Conservation (phyloP, 768 basidiomycete species). For the Steccherinum ochraceum region DNA sequence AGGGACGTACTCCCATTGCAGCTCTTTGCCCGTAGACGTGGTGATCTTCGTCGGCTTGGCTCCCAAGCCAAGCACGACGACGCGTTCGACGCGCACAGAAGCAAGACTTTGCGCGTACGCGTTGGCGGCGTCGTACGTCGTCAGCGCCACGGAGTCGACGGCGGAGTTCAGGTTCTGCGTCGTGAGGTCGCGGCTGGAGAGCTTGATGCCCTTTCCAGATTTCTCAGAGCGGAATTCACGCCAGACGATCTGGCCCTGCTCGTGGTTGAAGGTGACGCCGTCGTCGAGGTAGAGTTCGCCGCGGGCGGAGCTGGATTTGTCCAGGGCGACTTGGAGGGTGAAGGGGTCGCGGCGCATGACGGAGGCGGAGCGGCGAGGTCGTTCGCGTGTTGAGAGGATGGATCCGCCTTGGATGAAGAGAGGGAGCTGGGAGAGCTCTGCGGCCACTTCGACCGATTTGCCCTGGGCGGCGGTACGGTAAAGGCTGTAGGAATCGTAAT, state of each 20-base stretch:
- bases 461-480: slow-evolving; percentile 65
- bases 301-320: slow-evolving; percentile 46
- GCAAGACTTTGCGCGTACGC: slow-evolving; percentile 59
- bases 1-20: slow-evolving; percentile 63
- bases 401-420: slow-evolving; percentile 88
- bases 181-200: slow-evolving; percentile 50
- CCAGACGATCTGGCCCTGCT: slow-evolving; percentile 79
- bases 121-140: slow-evolving; percentile 51
- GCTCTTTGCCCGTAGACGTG: slow-evolving; percentile 38
- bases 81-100: slow-evolving; percentile 73
- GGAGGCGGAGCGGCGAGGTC: slow-evolving; percentile 77
- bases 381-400: slow-evolving; percentile 81
- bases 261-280: slow-evolving; percentile 75
- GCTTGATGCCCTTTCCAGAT: slow-evolving; percentile 36
- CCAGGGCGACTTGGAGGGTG: slow-evolving; percentile 81
- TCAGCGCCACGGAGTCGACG: slow-evolving; percentile 44
- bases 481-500: slow-evolving; percentile 73
- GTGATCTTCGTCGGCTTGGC: slow-evolving; percentile 57
- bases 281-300: slow-evolving; percentile 97
- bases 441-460: slow-evolving; percentile 66
- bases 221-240: slow-evolving; percentile 61
- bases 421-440: slow-evolving; percentile 76
- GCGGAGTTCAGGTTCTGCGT: slow-evolving; percentile 35
- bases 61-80: slow-evolving; percentile 72
- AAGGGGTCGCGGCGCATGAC: slow-evolving; percentile 92